Evolutionary conservation across 306 rosid genomes (phyloP), one percentile per base, ranked within the genome.

Genomic region (Alnus glutinosa): DNA sequence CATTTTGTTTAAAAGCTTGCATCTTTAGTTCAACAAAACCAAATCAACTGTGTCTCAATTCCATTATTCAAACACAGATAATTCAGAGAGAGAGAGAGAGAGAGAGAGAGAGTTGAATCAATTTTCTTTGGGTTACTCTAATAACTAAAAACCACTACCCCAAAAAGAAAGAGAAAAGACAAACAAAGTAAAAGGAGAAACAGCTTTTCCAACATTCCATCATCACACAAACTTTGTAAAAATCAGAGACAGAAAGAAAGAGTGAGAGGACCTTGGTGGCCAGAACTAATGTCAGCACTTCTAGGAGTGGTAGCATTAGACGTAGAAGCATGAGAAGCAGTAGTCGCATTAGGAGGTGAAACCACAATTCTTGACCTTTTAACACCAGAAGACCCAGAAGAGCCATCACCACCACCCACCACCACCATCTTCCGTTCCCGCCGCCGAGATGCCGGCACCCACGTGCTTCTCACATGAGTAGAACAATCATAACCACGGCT

Each of bases 401-500:
- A 77, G 12, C 77, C 88, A 34, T 61, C 90, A 50, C 71, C 81
- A 55, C 28, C 82, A 5, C 32, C 82, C 5, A 15, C 84, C 76
- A 55, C 55, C 74, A 63, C 8, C 54, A 79, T 52, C 75, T 86
- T 90, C 7, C 94, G 82, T 46, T 88, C 92, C 5, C 97, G 84
- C 54, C 98, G 83, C 3, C 84, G 76, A 1, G 94, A 34, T 0
- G 90, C 93, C 1, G 94, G 88, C 2, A 88, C 83, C 98, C 97
- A 93, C 79, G 98, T 93, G 92, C 98, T 93, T 86, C 75, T 93
- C 81, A 91, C 83, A 83, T 91, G 98, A 75, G 97, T 91, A 71
- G 49, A 83, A 66, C 97, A 93, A 59, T 90, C 83, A 75, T 78
- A 83, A 42, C 93, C 95, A 48, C 95, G 92, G 44, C 87, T 93